phyloP scores from a whole-genome alignment of 768 basidiomycete genomes.

The Clitopilus passeckerianus region DNA sequence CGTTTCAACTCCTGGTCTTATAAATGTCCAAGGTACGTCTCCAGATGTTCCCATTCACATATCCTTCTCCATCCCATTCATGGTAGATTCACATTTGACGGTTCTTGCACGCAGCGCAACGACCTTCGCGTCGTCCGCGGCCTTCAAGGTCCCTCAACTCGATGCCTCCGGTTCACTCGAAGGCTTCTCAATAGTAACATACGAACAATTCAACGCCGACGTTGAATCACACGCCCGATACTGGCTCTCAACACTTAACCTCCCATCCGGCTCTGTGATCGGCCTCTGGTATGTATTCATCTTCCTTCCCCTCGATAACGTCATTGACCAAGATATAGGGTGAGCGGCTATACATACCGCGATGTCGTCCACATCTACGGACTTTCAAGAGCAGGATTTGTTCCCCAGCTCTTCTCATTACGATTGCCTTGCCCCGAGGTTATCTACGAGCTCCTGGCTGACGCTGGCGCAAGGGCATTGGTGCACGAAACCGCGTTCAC shows the following conservation, averaged over 20 bases:
- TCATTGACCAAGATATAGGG: slow-evolving; percentile 31
- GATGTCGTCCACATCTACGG: slow-evolving; percentile 63
- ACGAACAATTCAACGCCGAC: slow-evolving; percentile 44
- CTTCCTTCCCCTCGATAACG: not conserved
- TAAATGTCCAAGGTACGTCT: slow-evolving; percentile 6
- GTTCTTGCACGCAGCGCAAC: slow-evolving; percentile 44
- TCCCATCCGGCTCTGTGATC: slow-evolving; percentile 46
- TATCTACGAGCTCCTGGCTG: slow-evolving; percentile 54
- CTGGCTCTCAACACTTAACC: slow-evolving; percentile 43
- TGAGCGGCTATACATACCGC: slow-evolving; percentile 55
- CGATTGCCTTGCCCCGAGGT: slow-evolving; percentile 55
- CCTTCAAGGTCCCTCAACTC: slow-evolving; percentile 47
- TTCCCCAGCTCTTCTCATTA: slow-evolving; percentile 62
- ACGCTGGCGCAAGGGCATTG: slow-evolving; percentile 50
- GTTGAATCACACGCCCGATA: slow-evolving; percentile 52
- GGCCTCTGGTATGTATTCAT: slow-evolving; percentile 51
- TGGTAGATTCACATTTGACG: slow-evolving; percentile 45
- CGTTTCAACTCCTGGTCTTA: slow-evolving; percentile 13
- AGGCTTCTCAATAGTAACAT: slow-evolving; percentile 19
- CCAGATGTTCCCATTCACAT: slow-evolving; percentile 2
- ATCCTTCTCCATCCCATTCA: slow-evolving; percentile 10
- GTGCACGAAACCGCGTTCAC: slow-evolving; percentile 48
- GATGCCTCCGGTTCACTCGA: slow-evolving; percentile 21
- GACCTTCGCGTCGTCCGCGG: slow-evolving; percentile 37
- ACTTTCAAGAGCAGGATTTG: slow-evolving; percentile 59